These are phyloP conservation scores for Gossypium schwendimanii DNA, from an alignment of 441 rosid genomes.

Conservation along the genomic window DNA sequence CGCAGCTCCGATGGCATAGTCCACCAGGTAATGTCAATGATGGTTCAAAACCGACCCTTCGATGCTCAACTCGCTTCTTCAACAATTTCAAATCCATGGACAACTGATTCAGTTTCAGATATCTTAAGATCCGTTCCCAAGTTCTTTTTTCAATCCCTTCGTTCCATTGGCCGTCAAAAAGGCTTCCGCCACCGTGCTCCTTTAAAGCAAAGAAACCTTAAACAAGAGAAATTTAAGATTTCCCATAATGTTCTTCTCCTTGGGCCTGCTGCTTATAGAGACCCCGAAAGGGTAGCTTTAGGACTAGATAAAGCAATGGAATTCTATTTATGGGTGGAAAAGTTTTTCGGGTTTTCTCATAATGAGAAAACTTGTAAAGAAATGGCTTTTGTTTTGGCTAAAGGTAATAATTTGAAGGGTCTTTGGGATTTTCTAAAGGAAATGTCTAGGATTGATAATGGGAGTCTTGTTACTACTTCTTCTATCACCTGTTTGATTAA, in stretches of 20 bases:
- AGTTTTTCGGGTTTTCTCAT: conserved; percentile 38
- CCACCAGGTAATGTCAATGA: conserved; percentile 47
- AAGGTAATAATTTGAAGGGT: conserved; percentile 40
- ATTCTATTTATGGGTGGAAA: conserved; percentile 60
- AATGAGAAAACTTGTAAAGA: conserved; percentile 61
- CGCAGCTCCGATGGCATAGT: conserved; percentile 20
- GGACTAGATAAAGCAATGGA: conserved; percentile 58
- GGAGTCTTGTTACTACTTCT: conserved; percentile 32
- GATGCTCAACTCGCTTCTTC: conserved; percentile 47
- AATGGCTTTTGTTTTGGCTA: conserved; percentile 58
- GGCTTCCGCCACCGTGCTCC: conserved; percentile 75
- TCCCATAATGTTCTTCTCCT: conserved; percentile 36
- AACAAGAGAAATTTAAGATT: conserved; percentile 32
- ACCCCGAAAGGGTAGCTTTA: conserved; percentile 37
- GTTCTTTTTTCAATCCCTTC: conserved; percentile 64
- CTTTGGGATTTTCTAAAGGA: conserved; percentile 62
- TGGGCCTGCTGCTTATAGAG: conserved; percentile 73
- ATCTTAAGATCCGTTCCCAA: conserved; percentile 62
- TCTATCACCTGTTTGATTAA: conserved; percentile 84
- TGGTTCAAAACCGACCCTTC: conserved; percentile 60
- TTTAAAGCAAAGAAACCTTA: conserved; percentile 52
- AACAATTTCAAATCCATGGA: conserved; percentile 32
- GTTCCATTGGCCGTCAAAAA: conserved; percentile 70
- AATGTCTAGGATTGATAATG: conserved; percentile 32
- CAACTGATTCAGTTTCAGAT: conserved; percentile 40